Base-by-base conservation (phyloP, 164 flowering plant genomes). In the Protea cynaroides region DNA sequence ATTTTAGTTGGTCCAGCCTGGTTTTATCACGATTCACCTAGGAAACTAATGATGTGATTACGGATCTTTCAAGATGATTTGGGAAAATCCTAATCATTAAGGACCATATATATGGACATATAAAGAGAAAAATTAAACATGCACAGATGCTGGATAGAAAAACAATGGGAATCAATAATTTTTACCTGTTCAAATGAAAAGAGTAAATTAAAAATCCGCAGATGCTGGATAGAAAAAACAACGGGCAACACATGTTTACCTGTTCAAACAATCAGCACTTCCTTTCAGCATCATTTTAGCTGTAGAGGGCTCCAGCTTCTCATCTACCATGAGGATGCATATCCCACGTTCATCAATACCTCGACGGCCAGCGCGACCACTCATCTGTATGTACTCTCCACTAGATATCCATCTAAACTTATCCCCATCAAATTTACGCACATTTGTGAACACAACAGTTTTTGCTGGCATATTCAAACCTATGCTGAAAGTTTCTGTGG, bases 401-500 rank as follows among this genome's bases (percentile, higher is more conserved):
- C 99, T 86, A 34, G 99, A 78, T 71, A 95, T 36, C 99, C 99
- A 95, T 81, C 99, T 90, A 70, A 95, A 95, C 66, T 90, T 95
- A 76, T 92, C 91, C 38, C 99, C 99, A 81, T 95, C 99, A 83
- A 90, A 95, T 68, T 95, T 95, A 38, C 99, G 90, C 23, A 90
- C 98, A 80, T 92, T 92, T 69, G 97, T 84, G 66, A 95, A 95
- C 60, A 95, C 99, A 64, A 95, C 97, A 61, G 99, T 95, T 74
- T 88, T 95, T 40, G 99, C 99, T 71, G 99, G 99, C 99, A 95
- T 95, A 82, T 95, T 95, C 77, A 95, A 74, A 29, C 97, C 99
- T 61, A 95, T 95, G 83, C 97, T 95, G 85, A 95, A 95, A 21
- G 99, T 95, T 82, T 95, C 99, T 77, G 97, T 95, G 61, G 99